phyloP scores from a whole-genome alignment of 257 asterid genomes.

The Scutellaria barbata region DNA sequence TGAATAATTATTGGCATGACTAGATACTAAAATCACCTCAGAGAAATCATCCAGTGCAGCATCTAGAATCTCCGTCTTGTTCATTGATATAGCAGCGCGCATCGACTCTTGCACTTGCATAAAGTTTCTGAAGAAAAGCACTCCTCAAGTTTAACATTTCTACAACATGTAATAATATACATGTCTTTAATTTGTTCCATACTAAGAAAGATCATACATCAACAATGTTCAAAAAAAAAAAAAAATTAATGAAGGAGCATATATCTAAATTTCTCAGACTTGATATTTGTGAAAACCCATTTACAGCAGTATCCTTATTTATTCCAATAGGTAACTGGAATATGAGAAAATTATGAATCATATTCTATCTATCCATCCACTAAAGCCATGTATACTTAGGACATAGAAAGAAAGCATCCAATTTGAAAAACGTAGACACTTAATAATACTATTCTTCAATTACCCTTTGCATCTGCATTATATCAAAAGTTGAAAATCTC shows the following conservation, averaged over 20 bases:
- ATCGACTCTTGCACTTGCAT: slow-evolving; percentile 63
- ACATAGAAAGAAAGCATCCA: not conserved
- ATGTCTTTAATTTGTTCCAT: not conserved
- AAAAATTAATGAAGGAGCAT: slow-evolving; percentile 6
- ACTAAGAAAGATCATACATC: not conserved
- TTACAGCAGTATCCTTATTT: not conserved
- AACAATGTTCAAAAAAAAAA: no score
- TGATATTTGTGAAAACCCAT: not conserved
- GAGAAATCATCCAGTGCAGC: slow-evolving; percentile 76
- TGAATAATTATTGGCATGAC: slow-evolving; percentile 14
- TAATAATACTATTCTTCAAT: not conserved
- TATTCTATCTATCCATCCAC: not conserved
- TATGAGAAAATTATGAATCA: slow-evolving; percentile 6
- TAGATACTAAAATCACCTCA: slow-evolving; percentile 50
- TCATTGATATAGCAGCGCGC: slow-evolving; percentile 76
- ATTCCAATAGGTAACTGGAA: not conserved
- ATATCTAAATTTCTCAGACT: slow-evolving; percentile 3
- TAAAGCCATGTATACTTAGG: not conserved
- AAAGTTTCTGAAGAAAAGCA: slow-evolving; percentile 56
- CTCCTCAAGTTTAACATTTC: slow-evolving; percentile 19
- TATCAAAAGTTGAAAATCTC: slow-evolving; percentile 19
- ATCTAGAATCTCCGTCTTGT: slow-evolving; percentile 81
- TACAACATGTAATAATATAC: slow-evolving; percentile 4
- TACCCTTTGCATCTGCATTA: not conserved
- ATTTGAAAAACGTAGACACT: slow-evolving; percentile 9